Conservation (phyloP, 2,329 filamentous ascomycete species). For the Fusarium caatingaense region DNA sequence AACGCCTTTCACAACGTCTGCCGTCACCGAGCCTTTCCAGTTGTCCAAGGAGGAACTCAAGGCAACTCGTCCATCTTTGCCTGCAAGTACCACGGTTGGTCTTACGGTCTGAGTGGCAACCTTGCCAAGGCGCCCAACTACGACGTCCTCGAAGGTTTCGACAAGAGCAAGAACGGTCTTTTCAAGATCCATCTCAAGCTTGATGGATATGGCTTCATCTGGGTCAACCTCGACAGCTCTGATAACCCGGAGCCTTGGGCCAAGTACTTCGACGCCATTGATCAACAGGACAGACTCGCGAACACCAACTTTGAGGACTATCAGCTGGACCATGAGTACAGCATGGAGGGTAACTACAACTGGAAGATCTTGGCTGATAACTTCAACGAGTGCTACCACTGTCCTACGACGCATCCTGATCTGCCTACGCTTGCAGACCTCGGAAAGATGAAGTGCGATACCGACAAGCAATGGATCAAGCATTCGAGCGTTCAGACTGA, state of each 20-base stretch:
- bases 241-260: slow-evolving; percentile 61
- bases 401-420: slow-evolving; percentile 33
- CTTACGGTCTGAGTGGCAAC: slow-evolving; percentile 67
- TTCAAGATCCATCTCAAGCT: slow-evolving; percentile 65
- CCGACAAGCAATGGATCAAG: slow-evolving; percentile 27
- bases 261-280: slow-evolving; percentile 61
- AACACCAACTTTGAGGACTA: slow-evolving; percentile 61
- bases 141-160: slow-evolving; percentile 65
- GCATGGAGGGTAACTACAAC: slow-evolving; percentile 66
- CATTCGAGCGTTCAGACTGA: slow-evolving; percentile 27
- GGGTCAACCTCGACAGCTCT: slow-evolving; percentile 65
- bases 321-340: slow-evolving; percentile 65
- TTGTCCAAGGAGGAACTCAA: slow-evolving; percentile 57
- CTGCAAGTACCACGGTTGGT: slow-evolving; percentile 72
- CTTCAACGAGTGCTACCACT: slow-evolving; percentile 64
- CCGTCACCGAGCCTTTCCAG: slow-evolving; percentile 68
- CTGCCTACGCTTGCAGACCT: slow-evolving; percentile 33
- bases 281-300: slow-evolving; percentile 53
- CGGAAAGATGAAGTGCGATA: slow-evolving; percentile 27
- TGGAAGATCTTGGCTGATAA: slow-evolving; percentile 72
- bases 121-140: slow-evolving; percentile 68
- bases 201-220: slow-evolving; percentile 65
- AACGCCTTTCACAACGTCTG: slow-evolving; percentile 73
- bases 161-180: slow-evolving; percentile 65
- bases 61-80: slow-evolving; percentile 65